These are phyloP conservation scores for Colletotrichum shisoi DNA, from an alignment of 2,329 filamentous ascomycete genomes.

Conservation along the genomic window DNA sequence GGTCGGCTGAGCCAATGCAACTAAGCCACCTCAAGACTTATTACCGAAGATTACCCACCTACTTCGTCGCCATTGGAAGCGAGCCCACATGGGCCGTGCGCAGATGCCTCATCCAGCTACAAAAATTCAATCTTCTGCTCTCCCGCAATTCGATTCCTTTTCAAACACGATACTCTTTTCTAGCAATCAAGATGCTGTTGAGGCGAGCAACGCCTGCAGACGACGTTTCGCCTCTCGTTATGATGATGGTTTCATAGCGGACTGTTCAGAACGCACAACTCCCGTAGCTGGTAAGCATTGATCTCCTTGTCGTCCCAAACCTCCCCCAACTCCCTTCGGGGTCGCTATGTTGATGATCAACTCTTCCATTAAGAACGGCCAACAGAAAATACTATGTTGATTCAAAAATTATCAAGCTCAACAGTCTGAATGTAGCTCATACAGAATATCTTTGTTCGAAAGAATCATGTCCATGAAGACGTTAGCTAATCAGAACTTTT, in stretches of 20 bases:
- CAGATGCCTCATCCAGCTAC: conserved; percentile 3
- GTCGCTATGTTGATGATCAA: conserved; percentile 35
- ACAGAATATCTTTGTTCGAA: too few species aligned
- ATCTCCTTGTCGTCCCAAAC: background rate
- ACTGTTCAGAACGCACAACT: background rate
- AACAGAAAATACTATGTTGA: conserved; percentile 40
- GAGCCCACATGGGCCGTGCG: conserved; percentile 14
- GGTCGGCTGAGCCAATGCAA: background rate
- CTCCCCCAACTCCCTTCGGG: background rate
- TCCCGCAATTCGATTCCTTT: background rate
- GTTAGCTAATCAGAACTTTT: background rate
- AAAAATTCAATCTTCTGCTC: conserved; percentile 3
- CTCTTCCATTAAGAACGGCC: conserved; percentile 41
- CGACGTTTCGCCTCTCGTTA: background rate
- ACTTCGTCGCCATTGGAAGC: background rate
- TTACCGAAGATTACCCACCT: background rate
- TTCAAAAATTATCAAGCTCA: conserved; percentile 40
- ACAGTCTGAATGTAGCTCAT: conserved; percentile 38
- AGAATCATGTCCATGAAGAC: background rate
- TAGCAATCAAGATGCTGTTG: background rate
- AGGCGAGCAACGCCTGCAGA: background rate
- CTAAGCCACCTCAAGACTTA: background rate
- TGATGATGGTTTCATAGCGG: background rate
- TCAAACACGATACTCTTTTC: background rate
- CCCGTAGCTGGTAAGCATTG: background rate